Conservation (phyloP, 2,329 filamentous ascomycete genomes). For the Botryotinia narcissicola region DNA sequence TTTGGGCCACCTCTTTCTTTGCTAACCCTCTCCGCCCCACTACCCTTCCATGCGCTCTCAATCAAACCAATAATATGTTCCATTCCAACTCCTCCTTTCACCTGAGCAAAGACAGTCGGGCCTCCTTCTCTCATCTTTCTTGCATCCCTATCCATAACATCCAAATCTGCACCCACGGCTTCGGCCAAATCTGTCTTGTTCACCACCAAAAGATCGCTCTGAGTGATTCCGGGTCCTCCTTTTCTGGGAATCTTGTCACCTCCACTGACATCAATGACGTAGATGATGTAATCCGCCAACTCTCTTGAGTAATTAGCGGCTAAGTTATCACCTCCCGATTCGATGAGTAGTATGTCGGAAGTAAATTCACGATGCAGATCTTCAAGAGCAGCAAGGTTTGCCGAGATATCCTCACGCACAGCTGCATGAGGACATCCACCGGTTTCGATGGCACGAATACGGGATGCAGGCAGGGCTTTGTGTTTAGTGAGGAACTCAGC, state of each 20-base stretch:
- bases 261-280: constrained; percentile 95
- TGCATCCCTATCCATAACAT: constrained; percentile 92
- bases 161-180: constrained; percentile 83
- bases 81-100: constrained; percentile 87
- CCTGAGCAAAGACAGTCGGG: constrained; percentile 92
- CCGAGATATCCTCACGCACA: constrained; percentile 92
- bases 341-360: constrained; percentile 86
- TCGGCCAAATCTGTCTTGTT: constrained; percentile 97
- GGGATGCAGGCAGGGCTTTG: constrained; percentile 74
- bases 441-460: constrained; percentile 95
- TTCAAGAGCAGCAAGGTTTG: constrained; percentile 89
- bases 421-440: constrained; percentile 96
- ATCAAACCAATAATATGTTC: constrained; percentile 86
- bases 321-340: constrained; percentile 93
- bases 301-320: constrained; percentile 96
- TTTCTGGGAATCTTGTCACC: constrained; percentile 97
- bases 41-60: constrained; percentile 86
- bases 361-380: constrained; percentile 78
- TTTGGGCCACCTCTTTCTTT: constrained; percentile 55
- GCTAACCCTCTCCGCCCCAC: constrained; percentile 68
- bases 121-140: constrained; percentile 94
- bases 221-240: constrained; percentile 94
- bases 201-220: constrained; percentile 88
- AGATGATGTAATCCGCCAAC: constrained; percentile 95
- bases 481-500: constrained; percentile 93